These are phyloP conservation scores for Psilocybe cubensis DNA, from an alignment of 768 basidiomycete genomes.

Conservation along the genomic window DNA sequence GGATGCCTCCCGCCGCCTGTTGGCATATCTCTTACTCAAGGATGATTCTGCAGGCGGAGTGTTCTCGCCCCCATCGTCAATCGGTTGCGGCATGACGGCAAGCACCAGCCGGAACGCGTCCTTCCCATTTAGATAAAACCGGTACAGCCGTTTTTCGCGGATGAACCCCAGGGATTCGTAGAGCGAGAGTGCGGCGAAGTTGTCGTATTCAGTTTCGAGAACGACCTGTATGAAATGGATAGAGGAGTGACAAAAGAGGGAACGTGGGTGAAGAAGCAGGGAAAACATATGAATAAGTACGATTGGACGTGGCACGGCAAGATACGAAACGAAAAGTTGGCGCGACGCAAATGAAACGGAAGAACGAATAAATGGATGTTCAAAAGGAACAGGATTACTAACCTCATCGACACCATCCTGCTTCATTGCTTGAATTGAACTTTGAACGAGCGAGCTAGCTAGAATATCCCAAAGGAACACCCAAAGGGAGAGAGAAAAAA, in stretches of 20 bases:
- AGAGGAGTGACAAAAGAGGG: not conserved
- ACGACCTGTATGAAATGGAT: conserved; percentile 60
- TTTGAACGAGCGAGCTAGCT: conserved; percentile 86
- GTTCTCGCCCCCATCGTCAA: conserved; percentile 33
- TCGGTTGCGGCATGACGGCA: conserved; percentile 45
- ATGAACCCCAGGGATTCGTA: conserved; percentile 96
- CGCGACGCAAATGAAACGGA: not conserved
- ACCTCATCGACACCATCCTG: conserved; percentile 86
- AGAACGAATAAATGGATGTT: not conserved
- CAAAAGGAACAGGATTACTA: conserved; percentile 5
- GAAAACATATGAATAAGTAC: not conserved
- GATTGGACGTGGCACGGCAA: conserved; percentile 1
- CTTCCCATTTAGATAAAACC: conserved; percentile 97
- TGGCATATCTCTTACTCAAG: conserved; percentile 5
- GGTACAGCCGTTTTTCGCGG: conserved; percentile 89
- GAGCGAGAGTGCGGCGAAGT: conserved; percentile 81
- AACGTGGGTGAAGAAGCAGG: not conserved
- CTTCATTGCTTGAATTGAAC: conserved; percentile 87
- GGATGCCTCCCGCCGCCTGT: conserved; percentile 20
- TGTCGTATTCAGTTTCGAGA: conserved; percentile 96
- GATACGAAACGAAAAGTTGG: not conserved
- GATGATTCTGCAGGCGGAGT: conserved; percentile 9
- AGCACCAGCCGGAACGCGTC: conserved; percentile 90
- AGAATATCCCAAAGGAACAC: conserved; percentile 32
- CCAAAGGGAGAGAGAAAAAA: conserved; percentile 42